These are phyloP conservation scores for Sporothrix variecibatus DNA, from an alignment of 2,329 filamentous ascomycete genomes.

Conservation along the genomic window DNA sequence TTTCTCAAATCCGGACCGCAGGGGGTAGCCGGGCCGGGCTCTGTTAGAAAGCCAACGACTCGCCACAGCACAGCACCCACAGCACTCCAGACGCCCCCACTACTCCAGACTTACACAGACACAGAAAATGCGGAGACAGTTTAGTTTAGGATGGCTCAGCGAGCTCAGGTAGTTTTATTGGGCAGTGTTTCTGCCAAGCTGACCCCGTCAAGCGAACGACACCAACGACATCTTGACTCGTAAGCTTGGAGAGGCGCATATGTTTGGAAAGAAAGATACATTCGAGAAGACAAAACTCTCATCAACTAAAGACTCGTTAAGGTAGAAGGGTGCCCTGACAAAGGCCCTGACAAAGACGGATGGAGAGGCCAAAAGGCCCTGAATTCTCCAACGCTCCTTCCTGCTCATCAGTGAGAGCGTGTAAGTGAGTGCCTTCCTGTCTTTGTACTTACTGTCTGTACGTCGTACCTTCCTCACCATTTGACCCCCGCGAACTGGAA, in stretches of 20 bases:
- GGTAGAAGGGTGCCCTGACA: neutral
- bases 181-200: neutral
- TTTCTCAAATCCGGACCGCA: neutral
- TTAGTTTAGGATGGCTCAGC: too few species aligned
- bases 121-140: slow-evolving; percentile 8
- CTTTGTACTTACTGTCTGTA: neutral
- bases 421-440: neutral
- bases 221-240: slow-evolving; percentile 15
- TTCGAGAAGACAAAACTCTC: neutral
- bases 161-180: neutral
- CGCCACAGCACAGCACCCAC: neutral
- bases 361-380: neutral
- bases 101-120: neutral
- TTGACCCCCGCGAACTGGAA: neutral
- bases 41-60: neutral
- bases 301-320: too few species aligned
- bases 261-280: neutral
- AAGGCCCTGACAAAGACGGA: neutral
- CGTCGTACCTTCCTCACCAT: neutral
- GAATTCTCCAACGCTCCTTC: neutral
- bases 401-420: neutral
- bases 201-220: neutral
- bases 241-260: neutral
- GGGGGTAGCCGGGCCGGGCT: neutral
- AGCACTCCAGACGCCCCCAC: neutral